Percentiles rank a stretch among this genome's conserved stretches.
These are phyloP conservation scores for Crithidia fasciculata DNA, from an alignment of 208 protist genomes.

Conservation along the genomic window DNA sequence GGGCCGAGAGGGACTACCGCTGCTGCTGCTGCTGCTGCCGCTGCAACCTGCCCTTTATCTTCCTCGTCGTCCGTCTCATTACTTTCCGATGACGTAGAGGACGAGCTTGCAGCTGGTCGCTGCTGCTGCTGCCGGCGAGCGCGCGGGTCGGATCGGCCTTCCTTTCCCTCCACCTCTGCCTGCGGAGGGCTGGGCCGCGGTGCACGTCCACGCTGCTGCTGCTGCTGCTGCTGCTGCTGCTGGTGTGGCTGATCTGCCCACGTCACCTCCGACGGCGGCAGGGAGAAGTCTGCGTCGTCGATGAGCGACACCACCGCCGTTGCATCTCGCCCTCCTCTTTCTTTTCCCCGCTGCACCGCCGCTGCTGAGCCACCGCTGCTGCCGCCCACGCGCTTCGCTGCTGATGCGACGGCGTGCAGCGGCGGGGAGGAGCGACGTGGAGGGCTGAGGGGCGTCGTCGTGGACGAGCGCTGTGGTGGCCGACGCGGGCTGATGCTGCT, in stretches of 20 bases:
- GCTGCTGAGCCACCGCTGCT: not conserved
- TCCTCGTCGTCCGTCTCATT: not conserved
- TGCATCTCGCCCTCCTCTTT: not conserved
- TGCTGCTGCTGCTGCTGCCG: not conserved
- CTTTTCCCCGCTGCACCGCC: not conserved
- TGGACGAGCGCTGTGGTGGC: no score
- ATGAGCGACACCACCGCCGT: not conserved
- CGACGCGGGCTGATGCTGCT: no score
- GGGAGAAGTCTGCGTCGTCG: not conserved
- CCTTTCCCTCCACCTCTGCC: no score
- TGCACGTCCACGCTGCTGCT: not conserved
- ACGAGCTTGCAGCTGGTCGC: no score
- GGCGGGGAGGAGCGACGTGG: no score
- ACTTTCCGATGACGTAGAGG: not conserved
- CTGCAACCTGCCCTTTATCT: not conserved
- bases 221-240: conserved; percentile 14
- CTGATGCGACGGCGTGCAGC: no score
- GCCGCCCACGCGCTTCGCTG: not conserved
- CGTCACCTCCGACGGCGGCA: not conserved
- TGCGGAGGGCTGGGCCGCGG: no score
- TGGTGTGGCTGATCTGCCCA: not conserved
- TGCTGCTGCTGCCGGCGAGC: no score
- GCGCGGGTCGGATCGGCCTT: no score
- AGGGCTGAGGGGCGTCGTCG: no score
- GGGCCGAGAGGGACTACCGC: not conserved